Evolutionary conservation across 1,284 basidiomycete genomes (phyloP), one percentile per base, ranked within the genome.

Genomic region (Ceratobasidium sp.): DNA sequence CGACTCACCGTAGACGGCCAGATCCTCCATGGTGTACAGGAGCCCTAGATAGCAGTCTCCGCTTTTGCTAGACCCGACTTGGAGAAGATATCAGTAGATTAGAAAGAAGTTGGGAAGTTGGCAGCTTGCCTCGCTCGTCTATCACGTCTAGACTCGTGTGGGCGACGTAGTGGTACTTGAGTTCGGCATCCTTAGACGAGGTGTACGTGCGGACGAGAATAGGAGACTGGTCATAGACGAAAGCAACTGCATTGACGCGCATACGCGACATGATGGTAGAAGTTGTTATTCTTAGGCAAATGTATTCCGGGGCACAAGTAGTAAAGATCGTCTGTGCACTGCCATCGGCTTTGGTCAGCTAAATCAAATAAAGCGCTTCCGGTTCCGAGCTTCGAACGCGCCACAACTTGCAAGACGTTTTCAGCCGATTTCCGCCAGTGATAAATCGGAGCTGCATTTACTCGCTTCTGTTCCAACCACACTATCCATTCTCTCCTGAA

Each of bases 1-100:
- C n/a, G 26, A 46, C 66, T n/a, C 43, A 57, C 66, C 92, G 79
- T 94, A 93, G 8, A 92, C 91, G 1, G 91, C 91, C 49, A 91
- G 87, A 77, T 93, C 92, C 80, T 94, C 92, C 84, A 94, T 89
- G 30, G 89, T 86, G 79, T 92, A 93, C 35, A 94, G 80, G 72
- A 94, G 83, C 8, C 91, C 92, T 62, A 93, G 84, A 78, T 93
- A 94, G 79, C 90, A 90, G 49, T 93, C 91, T 4, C 83, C 83
- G 21, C 85, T 82, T 80, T 92, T 92, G 64, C 84, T 83, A 21
- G 72, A 35, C 41, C 73, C 74, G 59, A 76, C 78, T 79, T 47
- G 82, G 85, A 38, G 16, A 14, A 16, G 46, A 11, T 23, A 44
- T 67, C 49, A 57, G 44, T 43, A 32, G 38, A 52, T 41, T 38